These are phyloP conservation scores for Pyropia yezoensis DNA, from an alignment of 23 red algal species.

Conservation along the genomic window DNA sequence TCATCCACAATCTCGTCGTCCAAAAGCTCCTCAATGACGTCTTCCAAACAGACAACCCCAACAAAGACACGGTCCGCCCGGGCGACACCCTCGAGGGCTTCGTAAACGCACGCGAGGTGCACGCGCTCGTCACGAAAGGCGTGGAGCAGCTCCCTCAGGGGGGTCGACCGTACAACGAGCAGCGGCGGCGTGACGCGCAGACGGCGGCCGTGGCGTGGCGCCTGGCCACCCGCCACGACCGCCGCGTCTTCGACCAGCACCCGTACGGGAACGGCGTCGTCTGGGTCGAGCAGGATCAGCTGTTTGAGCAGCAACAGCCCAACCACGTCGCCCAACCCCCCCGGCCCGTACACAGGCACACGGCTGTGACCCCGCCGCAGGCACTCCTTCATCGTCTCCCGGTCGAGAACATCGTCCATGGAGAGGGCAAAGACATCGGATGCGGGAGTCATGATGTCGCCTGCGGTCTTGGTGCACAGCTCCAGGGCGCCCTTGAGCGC, in stretches of 20 bases:
- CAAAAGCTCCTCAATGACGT: conserved; percentile 59
- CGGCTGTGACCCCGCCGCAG: conserved; percentile 28
- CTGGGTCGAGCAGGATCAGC: conserved; percentile 39
- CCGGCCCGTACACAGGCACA: conserved; percentile 14
- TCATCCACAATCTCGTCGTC: conserved; percentile 64
- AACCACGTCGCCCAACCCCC: conserved; percentile 7
- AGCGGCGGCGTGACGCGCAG: not conserved
- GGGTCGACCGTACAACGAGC: too few relatives aligned
- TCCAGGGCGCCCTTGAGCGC: conserved; percentile 26
- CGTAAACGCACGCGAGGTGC: conserved; percentile 45
- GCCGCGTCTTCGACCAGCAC: not conserved
- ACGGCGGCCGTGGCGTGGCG: conserved; percentile 3
- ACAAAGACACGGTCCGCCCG: conserved; percentile 8
- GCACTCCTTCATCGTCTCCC: conserved; percentile 16
- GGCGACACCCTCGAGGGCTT: not conserved
- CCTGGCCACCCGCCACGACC: not conserved
- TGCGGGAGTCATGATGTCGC: conserved; percentile 32
- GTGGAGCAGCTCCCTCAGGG: conserved; percentile 14
- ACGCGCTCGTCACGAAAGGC: conserved; percentile 36
- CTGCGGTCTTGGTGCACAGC: conserved; percentile 30
- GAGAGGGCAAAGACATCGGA: conserved; percentile 31
- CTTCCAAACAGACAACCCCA: conserved; percentile 49
- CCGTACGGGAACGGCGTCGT: conserved; percentile 25
- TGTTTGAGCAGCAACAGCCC: conserved; percentile 40
- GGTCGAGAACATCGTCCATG: conserved; percentile 29